Base-by-base conservation (phyloP, 1,284 basidiomycete species). In the Thelephora terrestris region DNA sequence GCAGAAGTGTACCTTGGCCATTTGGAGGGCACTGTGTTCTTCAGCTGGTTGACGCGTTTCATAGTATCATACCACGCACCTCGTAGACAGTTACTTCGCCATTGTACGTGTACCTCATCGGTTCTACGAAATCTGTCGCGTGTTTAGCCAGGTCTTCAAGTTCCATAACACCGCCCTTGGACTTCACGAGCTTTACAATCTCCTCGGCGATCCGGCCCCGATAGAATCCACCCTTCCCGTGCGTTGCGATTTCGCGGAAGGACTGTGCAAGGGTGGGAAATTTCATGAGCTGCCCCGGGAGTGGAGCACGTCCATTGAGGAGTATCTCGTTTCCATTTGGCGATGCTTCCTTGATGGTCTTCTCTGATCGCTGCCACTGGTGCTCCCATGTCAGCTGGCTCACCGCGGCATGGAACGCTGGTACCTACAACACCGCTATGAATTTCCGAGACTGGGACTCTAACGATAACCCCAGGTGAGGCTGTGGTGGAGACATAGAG, bases 221-320 rank as follows among this genome's bases (percentile, higher is more conserved):
- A 70, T 98, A 98, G 65, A 92, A 98, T 0, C 92, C 95, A 47
- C 86, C 80, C 57, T 87, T 91, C 4, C 94, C 94, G 32, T 90
- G 69, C 50, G 79, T 76, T 0, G 81, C 90, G 6, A 97, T 70
- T 43, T 80, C 75, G 47, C 83, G 77, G 69, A 97, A 93, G 0
- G 91, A 95, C 57, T 75, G 68, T 0, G 87, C 94, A 6, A 98
- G 77, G 56, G 81, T 85, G 0, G 91, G 83, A 46, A 91, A 73
- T 50, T 71, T 77, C 67, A 89, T 78, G 55, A 92, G 75, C 60
- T 93, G 76, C 2, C 88, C 89, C 1, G 85, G 79, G 9, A 76
- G 73, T 0, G 91, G 91, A 0, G 90, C 87, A 56, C 75, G 79
- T 38, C 86, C 84, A 52, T 92, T 74, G 44, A 91, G 69, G 18